Base-by-base conservation (phyloP, 2,329 filamentous ascomycete genomes). In the Hypomyces rosellus region DNA sequence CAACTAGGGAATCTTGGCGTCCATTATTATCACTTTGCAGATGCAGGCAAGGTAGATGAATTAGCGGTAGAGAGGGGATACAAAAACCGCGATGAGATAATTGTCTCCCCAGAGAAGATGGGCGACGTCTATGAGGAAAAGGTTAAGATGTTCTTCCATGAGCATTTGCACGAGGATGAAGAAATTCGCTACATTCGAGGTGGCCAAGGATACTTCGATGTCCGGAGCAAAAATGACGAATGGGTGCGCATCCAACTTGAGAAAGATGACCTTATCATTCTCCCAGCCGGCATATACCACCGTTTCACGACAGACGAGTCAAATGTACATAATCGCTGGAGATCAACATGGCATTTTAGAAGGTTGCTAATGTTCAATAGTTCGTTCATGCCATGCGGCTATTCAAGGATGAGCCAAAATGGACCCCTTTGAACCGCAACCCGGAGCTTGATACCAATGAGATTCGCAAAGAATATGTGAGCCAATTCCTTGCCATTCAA, bases 401-500 rank as follows among this genome's bases (percentile, higher is more conserved):
- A 46, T 99, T 97, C 80, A 91, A 97, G 74, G 93, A 97, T 57
- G 91, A 97, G 71, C 93, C 93, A 34, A 96, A 97, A 72, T 99
- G 93, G 93, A 97, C 90, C 34, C 88, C 93, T 13, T 70, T 99
- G 58, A 95, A 96, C 73, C 82, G 93, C 50, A 82, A 80, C 6
- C 70, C 74, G 4, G 86, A 92, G 45, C 80, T 96, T 40, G 89
- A 97, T 65, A 67, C 67, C 53, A 99, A 97, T 70, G 71, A 77
- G 47, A 87, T 84, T 66, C 82, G 93, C 52, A 81, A 89, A 76
- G 80, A 82, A 45, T 99, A 99, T 63, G 73, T 96, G 38, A 59
- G 65, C 51, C 64, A 75, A 46, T 81, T 70, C 55, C 60, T 76
- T n/a, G 38, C 12, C 18, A 68, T 76, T 46, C 46, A 25, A 46